Evolutionary conservation across 306 rosid species (phyloP).

Genomic region (Prosopis cineraria): DNA sequence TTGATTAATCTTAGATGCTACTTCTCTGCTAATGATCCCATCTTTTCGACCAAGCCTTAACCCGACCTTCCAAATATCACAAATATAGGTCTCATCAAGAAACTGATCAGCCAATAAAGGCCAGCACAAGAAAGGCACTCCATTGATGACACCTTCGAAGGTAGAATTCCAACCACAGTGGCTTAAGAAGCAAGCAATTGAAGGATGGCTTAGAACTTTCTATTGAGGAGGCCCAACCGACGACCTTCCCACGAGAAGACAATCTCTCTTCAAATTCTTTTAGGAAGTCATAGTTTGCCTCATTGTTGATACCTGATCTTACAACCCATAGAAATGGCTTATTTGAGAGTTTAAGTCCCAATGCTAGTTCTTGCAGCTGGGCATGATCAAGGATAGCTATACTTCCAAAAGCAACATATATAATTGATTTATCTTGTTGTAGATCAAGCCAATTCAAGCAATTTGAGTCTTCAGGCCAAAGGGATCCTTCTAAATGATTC

Average conservation of each 20-base stretch:
- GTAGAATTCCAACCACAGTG: conserved; percentile 48
- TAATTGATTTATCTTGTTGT: conserved; percentile 32
- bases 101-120: conserved; percentile 42
- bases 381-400: conserved; percentile 7
- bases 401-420: conserved; percentile 49
- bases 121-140: conserved; percentile 40
- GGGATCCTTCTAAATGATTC: conserved; percentile 21
- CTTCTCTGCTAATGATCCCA: conserved; percentile 23
- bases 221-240: conserved; percentile 40
- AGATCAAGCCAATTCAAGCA: conserved; percentile 41
- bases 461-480: conserved; percentile 39
- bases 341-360: conserved; percentile 34
- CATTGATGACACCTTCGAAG: conserved; percentile 39
- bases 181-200: conserved; percentile 38
- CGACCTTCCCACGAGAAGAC: conserved; percentile 20
- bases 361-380: conserved; percentile 39
- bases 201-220: conserved; percentile 28
- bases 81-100: conserved; percentile 14
- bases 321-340: conserved; percentile 44
- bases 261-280: conserved; percentile 34
- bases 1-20: conserved; percentile 12
- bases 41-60: conserved; percentile 1
- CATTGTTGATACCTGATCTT: conserved; percentile 31
- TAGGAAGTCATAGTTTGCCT: background rate
- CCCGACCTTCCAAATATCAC: conserved; percentile 42